These are phyloP conservation scores for Pisolithus thermaeus DNA, from an alignment of 1,284 basidiomycete species.

Conservation along the genomic window DNA sequence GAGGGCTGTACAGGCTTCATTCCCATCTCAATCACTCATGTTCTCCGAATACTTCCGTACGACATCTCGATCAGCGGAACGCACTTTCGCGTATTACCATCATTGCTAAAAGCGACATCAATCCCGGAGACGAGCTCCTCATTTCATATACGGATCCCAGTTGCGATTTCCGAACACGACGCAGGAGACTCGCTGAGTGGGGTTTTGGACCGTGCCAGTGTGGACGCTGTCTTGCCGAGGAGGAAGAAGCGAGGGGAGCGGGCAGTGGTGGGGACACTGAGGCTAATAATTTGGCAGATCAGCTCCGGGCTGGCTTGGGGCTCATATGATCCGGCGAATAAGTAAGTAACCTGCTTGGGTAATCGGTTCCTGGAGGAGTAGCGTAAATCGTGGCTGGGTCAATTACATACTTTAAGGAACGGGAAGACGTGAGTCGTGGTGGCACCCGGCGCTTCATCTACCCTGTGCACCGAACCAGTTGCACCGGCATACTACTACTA, in stretches of 20 bases:
- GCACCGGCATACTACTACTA: too few relatives aligned
- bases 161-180: constrained; percentile 46
- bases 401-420: too few relatives aligned
- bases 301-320: constrained; percentile 47
- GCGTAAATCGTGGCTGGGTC: too few relatives aligned
- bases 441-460: too few relatives aligned
- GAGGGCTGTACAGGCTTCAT: constrained; percentile 82
- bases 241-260: constrained; percentile 33
- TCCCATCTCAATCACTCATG: constrained; percentile 87
- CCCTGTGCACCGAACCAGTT: too few relatives aligned
- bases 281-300: constrained; percentile 37
- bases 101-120: constrained; percentile 61
- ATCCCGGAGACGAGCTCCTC: constrained; percentile 67
- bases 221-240: constrained; percentile 54
- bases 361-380: too few relatives aligned
- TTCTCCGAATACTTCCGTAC: constrained; percentile 69
- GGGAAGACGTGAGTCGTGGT: too few relatives aligned
- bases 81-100: constrained; percentile 66
- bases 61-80: constrained; percentile 60
- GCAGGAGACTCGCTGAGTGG: constrained; percentile 63
- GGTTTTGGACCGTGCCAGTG: constrained; percentile 71
- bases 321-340: constrained; percentile 28
- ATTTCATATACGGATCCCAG: constrained; percentile 77
- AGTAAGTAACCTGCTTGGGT: not conserved
- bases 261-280: constrained; percentile 17